A percentile compares a stretch with the other conserved stretches of the same genome.
These are phyloP conservation scores for Cyberlindnera mrakii DNA, from an alignment of 805 yeast genomes.

Conservation along the genomic window DNA sequence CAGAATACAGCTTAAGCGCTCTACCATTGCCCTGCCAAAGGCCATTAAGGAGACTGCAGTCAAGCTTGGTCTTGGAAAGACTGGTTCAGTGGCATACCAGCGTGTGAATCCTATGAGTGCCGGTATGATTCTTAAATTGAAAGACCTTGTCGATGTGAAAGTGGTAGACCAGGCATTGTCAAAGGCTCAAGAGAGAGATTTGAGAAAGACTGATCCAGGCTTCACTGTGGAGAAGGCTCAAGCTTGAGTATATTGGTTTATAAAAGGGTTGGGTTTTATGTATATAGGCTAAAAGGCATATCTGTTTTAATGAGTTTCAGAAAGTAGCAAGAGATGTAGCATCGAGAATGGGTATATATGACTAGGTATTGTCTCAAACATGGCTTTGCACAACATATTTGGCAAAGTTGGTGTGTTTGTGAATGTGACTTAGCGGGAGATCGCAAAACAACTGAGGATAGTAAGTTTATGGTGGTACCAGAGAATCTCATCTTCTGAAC, in stretches of 20 bases:
- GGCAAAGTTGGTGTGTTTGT: too few species aligned
- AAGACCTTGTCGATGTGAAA: constrained; percentile 82
- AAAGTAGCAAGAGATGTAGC: too few species aligned
- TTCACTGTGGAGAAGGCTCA: constrained; percentile 38
- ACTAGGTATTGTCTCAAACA: too few species aligned
- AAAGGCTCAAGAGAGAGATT: constrained; percentile 43
- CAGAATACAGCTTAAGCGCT: constrained; percentile 71
- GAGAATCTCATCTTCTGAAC: constrained; percentile 2
- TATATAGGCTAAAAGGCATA: too few species aligned
- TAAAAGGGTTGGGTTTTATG: too few species aligned
- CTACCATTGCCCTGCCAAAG: constrained; percentile 81
- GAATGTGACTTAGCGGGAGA: too few species aligned
- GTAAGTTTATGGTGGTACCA: too few species aligned
- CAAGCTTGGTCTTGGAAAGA: constrained; percentile 67
- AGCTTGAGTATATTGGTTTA: neutral
- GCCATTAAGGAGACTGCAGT: constrained; percentile 55
- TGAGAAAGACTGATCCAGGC: constrained; percentile 59
- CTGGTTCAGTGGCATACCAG: constrained; percentile 72
- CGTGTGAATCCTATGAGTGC: constrained; percentile 73
- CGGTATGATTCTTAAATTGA: constrained; percentile 75
- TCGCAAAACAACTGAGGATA: too few species aligned
- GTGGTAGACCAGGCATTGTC: constrained; percentile 51
- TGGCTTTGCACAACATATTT: too few species aligned
- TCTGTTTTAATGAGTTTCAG: too few species aligned
- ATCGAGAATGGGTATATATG: too few species aligned